A percentile compares a stretch with the other conserved stretches of the same genome.
Conservation (phyloP, 208 protist genomes). For the Phytomonas francai region DNA sequence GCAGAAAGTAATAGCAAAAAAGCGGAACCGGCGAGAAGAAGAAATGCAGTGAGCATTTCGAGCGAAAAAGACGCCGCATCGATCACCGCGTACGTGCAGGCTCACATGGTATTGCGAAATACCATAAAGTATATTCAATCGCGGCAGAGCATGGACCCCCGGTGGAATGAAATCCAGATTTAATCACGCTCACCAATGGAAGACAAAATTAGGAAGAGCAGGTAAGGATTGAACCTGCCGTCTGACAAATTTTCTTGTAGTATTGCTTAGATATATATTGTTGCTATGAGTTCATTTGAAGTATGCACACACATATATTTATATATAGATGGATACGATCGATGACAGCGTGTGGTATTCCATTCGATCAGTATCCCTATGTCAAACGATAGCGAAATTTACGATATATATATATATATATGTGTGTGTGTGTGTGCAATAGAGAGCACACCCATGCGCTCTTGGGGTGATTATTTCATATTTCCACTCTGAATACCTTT, state of each 20-base stretch:
- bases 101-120: conserved; percentile 51
- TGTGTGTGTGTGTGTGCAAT: no score
- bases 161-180: conserved; percentile 68
- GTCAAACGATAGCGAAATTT: no score
- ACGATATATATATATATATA: no score
- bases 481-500: no score
- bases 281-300: background rate
- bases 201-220: no score
- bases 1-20: background rate
- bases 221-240: no score
- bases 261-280: background rate
- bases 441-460: no score
- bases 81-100: conserved; percentile 20
- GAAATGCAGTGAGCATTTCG: conserved; percentile 5
- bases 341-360: no score
- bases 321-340: background rate
- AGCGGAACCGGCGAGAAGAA: background rate
- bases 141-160: conserved; percentile 42
- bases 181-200: no score
- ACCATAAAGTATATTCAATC: conserved; percentile 69
- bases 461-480: no score
- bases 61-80: conserved; percentile 5
- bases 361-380: no score
- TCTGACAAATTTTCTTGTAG: conserved; percentile 5
- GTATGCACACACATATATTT: background rate